These are phyloP conservation scores for Firmiana major DNA, from an alignment of 345 rosid genomes.

Conservation along the genomic window DNA sequence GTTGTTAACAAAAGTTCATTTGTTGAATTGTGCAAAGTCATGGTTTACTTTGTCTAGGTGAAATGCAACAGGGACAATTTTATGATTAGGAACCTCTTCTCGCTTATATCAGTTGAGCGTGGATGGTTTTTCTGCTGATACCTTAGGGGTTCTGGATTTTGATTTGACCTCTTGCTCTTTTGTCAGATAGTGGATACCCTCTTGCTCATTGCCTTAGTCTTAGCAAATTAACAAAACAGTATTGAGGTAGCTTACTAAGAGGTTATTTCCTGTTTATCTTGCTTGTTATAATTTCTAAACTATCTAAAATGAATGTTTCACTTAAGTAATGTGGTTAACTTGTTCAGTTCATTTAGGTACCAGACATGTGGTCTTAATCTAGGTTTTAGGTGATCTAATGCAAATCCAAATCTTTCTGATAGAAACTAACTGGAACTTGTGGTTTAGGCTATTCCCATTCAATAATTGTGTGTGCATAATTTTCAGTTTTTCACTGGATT, in stretches of 20 bases:
- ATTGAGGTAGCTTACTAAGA: background rate
- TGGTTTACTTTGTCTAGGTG: slow-evolving; percentile 3
- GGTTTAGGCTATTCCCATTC: background rate
- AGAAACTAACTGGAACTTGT: background rate
- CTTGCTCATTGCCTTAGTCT: background rate
- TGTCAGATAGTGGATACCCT: background rate
- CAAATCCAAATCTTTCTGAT: background rate
- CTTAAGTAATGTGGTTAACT: background rate
- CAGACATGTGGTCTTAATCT: background rate
- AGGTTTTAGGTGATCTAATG: background rate
- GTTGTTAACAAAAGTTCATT: background rate
- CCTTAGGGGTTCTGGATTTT: background rate
- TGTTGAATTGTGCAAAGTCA: background rate
- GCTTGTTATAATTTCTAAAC: background rate
- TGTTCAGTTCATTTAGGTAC: background rate
- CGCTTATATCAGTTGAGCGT: background rate
- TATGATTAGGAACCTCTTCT: background rate
- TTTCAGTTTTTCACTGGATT: background rate
- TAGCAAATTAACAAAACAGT: background rate
- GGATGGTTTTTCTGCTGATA: background rate
- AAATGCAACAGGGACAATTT: background rate
- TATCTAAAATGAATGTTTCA: background rate
- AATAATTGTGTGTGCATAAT: background rate
- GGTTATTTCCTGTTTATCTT: background rate
- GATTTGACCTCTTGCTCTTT: background rate